Evolutionary conservation across 768 basidiomycete genomes (phyloP), one percentile per base, ranked within the genome.

Genomic region (Pleurotus pulmonarius): DNA sequence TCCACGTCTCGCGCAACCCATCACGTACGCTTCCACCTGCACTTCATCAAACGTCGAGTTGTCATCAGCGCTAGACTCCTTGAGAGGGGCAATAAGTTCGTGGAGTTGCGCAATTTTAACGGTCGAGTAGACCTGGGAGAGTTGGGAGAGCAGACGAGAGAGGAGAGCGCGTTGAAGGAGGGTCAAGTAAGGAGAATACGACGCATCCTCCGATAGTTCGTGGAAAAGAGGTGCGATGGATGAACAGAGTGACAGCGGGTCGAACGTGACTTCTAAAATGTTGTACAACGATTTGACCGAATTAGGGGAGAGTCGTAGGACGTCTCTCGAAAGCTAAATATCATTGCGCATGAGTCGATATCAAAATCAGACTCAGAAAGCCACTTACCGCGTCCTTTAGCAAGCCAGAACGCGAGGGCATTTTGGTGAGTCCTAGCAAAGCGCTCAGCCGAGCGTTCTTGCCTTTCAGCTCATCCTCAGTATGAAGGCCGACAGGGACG

Each of bases 111-210:
- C 75, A 57, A 98, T 83, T 61, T 85, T 87, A 75, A 98, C 86
- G 11, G 88, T 85, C 25, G 87, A 88, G 73, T 98, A 99, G 12
- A 98, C 88, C 69, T 97, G 90, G 1, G 92, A 88, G 38, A 99
- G 86, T 68, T 96, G 92, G 24, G 87, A 86, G 62, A 98, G 84
- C 5, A 98, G 81, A 26, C 94, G 89, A 3, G 94, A 93, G 60
- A 98, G 86, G 15, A 97, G 81, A 44, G 96, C 95, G 56, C 90
- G 90, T 62, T 92, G 87, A 58, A 98, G 83, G 57, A 94, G 89
- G n/a, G 88, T 82, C 18, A 94, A 83, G 72, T 97, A 98, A 1
- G 88, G 85, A 0, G 88, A 77, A 64, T 90, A 94, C 1, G 83
- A 77, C 8, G 79, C 70, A 45, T 85, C 81, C 65, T 48, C 29